These are phyloP conservation scores for Tausonia pullulans DNA, from an alignment of 1,284 basidiomycete species.

Conservation along the genomic window DNA sequence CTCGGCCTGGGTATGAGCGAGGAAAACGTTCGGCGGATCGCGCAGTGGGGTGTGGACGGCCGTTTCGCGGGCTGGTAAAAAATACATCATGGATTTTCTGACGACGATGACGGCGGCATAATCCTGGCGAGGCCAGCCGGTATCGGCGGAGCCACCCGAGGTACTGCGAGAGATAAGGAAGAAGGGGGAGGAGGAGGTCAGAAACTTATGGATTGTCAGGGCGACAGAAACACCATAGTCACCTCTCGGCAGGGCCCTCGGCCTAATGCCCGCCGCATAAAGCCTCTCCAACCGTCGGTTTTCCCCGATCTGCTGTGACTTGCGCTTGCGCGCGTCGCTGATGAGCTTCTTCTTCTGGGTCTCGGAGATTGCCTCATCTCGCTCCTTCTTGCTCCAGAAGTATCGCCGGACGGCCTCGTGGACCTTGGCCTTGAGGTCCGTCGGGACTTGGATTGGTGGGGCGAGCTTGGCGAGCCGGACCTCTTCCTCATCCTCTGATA, in stretches of 20 bases:
- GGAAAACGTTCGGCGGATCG: conserved; percentile 47
- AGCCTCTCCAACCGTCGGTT: too few species aligned
- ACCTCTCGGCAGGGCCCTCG: too few species aligned
- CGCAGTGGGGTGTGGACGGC: conserved; percentile 50
- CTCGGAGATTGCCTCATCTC: conserved; percentile 48
- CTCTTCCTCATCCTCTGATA: neutral
- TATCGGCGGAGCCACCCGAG: too few species aligned
- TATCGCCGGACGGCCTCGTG: conserved; percentile 12
- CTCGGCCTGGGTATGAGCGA: conserved; percentile 54
- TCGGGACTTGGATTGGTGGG: conserved; percentile 8
- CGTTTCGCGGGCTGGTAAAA: conserved; percentile 33
- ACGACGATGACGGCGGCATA: too few species aligned
- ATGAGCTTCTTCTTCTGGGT: conserved; percentile 58
- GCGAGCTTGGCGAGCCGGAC: neutral
- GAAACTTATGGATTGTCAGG: too few species aligned
- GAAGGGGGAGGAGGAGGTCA: too few species aligned
- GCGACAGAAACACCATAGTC: too few species aligned
- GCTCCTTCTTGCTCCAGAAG: conserved; percentile 31
- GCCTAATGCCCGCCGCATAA: too few species aligned
- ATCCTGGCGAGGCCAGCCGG: too few species aligned
- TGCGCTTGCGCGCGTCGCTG: conserved; percentile 40
- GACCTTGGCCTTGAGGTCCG: conserved; percentile 6
- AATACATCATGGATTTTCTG: neutral
- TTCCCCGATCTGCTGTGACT: too few species aligned
- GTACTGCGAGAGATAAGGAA: too few species aligned